Conservation (phyloP, 768 basidiomycete species). For the Peribolospora kevripleyi region DNA sequence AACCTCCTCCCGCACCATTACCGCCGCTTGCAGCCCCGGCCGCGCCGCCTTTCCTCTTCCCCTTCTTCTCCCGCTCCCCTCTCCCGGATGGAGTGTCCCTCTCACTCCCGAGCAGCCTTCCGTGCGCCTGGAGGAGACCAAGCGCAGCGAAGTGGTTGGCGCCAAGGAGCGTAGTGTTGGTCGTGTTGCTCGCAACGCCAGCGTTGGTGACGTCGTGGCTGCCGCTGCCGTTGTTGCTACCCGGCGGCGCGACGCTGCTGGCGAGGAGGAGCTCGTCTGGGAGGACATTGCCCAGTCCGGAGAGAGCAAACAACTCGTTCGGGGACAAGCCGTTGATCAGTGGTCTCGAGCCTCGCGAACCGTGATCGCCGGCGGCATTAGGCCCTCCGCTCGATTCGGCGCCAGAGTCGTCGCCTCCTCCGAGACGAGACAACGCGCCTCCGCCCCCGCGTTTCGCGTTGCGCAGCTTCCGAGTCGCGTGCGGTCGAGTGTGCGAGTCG, state of each 20-base stretch:
- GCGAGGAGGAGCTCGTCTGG: background rate
- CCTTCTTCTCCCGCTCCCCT: no score
- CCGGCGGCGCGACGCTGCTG: background rate
- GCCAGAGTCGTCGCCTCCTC: constrained; percentile 1
- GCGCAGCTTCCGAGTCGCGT: constrained; percentile 5
- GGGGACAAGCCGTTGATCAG: background rate
- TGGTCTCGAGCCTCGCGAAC: background rate
- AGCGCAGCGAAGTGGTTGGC: no score
- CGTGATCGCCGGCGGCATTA: background rate
- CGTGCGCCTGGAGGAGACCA: no score
- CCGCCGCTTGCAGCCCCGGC: no score
- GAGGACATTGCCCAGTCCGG: constrained; percentile 2
- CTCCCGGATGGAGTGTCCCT: no score
- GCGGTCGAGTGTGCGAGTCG: constrained; percentile 1
- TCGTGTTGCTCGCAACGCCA: no score
- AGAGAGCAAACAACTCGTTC: constrained; percentile 4
- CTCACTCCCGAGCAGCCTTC: no score
- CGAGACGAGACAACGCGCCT: constrained; percentile 2
- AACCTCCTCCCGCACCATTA: no score
- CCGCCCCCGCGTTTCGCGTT: constrained; percentile 1
- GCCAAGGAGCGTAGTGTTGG: no score
- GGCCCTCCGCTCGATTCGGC: background rate
- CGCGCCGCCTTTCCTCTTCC: no score
- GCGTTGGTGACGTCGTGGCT: no score
- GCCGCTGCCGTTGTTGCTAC: background rate